Conservation (phyloP, 192 early-diverging fungal genomes). For the Phlyctochytrium bullatum region DNA sequence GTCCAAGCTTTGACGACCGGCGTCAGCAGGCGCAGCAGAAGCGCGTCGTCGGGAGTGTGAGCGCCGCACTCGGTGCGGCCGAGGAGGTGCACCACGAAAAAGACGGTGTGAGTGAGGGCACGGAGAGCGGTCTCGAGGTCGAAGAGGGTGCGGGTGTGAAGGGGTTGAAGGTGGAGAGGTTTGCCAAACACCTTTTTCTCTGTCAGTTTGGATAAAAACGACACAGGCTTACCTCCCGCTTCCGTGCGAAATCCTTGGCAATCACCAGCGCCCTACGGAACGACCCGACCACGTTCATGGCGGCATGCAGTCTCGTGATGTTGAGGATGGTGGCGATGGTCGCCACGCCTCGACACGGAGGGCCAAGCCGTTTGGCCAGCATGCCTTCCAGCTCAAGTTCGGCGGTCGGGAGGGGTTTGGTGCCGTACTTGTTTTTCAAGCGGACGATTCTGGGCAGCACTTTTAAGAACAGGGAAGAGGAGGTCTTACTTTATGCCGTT, state of each 20-base stretch:
- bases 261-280: constrained; percentile 48
- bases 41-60: constrained; percentile 10
- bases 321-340: constrained; percentile 67
- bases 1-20: constrained; percentile 64
- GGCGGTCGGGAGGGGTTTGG: constrained; percentile 68
- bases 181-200: constrained; percentile 44
- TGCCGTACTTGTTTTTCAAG: constrained; percentile 71
- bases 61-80: constrained; percentile 48
- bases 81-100: constrained; percentile 56
- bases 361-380: constrained; percentile 42
- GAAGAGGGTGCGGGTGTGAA: constrained; percentile 60
- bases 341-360: constrained; percentile 51
- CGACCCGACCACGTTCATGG: constrained; percentile 40
- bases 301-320: constrained; percentile 65
- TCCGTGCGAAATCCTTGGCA: constrained; percentile 60
- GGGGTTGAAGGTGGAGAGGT: constrained; percentile 49
- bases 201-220: not conserved
- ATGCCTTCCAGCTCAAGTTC: constrained; percentile 63
- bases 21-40: constrained; percentile 63
- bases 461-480: not conserved
- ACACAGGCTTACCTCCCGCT: constrained; percentile 40
- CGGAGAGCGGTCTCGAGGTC: constrained; percentile 54
- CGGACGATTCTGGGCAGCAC: constrained; percentile 53
- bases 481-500: constrained; percentile 53
- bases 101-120: constrained; percentile 50